Percentiles rank a stretch among this genome's conserved stretches.
These are phyloP conservation scores for Fomitiporia mediterranea DNA, from an alignment of 1,284 basidiomycete genomes.

Conservation along the genomic window DNA sequence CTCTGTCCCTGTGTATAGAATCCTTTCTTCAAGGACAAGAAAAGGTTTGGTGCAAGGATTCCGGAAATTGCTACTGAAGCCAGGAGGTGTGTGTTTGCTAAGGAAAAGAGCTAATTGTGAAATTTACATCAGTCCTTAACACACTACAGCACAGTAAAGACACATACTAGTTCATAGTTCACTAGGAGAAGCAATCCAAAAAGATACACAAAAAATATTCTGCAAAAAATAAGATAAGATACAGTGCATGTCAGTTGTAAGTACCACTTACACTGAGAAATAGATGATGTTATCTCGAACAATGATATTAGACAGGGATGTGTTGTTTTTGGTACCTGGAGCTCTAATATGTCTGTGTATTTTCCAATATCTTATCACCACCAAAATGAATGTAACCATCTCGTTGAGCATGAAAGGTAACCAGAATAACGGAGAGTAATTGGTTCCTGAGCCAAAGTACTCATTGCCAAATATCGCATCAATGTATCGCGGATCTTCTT, in stretches of 20 bases:
- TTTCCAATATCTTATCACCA: neutral
- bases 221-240: neutral
- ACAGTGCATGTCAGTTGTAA: neutral
- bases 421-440: conserved; percentile 3
- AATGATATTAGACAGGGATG: neutral
- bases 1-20: neutral
- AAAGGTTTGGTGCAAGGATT: conserved; percentile 3
- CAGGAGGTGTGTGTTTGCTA: neutral
- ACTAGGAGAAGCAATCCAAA: neutral
- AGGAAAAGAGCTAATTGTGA: neutral
- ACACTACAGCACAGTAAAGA: neutral
- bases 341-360: neutral
- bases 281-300: conserved; percentile 3
- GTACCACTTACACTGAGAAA: neutral
- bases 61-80: conserved; percentile 3
- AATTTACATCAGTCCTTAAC: neutral
- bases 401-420: conserved; percentile 1
- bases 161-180: neutral
- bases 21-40: neutral
- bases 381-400: conserved; percentile 2
- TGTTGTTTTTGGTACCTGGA: neutral
- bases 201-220: conserved; percentile 4
- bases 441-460: neutral
- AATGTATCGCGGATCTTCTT: too few relatives aligned
- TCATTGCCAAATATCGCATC: neutral